A percentile compares a stretch with the other conserved stretches of the same genome.
phyloP scores from a whole-genome alignment of 2,329 filamentous ascomycete genomes.

The Ceratocystis eucalypticola region DNA sequence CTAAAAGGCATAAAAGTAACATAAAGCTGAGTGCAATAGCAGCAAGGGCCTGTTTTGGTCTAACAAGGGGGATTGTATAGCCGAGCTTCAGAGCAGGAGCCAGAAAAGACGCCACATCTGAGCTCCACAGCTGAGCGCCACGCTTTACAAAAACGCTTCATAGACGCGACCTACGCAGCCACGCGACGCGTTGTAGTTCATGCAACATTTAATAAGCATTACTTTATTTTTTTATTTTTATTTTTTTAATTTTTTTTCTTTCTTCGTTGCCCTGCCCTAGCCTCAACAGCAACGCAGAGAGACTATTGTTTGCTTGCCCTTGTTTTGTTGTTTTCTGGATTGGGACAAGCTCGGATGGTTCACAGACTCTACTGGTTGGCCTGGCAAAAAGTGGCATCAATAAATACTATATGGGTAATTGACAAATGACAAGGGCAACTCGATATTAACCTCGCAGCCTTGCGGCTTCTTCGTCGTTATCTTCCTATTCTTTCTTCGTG shows the following conservation, averaged over 20 bases:
- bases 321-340: background rate
- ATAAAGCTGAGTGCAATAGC: background rate
- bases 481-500: too few species aligned
- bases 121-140: background rate
- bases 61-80: background rate
- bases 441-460: too few species aligned
- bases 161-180: too few species aligned
- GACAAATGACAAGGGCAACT: background rate
- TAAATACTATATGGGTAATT: background rate
- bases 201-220: background rate
- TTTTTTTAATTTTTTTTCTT: background rate
- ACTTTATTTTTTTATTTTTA: background rate
- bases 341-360: background rate
- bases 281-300: background rate
- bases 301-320: background rate
- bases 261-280: background rate
- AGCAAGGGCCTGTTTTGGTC: background rate
- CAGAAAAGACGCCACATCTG: background rate
- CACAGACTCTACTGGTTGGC: conserved; percentile 2
- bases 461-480: too few species aligned
- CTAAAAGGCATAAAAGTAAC: too few species aligned
- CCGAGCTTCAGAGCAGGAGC: too few species aligned
- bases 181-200: background rate
- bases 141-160: too few species aligned
- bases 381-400: conserved; percentile 7